Conservation (phyloP, 2,329 filamentous ascomycete species). For the Hymenoscyphus salicellus region DNA sequence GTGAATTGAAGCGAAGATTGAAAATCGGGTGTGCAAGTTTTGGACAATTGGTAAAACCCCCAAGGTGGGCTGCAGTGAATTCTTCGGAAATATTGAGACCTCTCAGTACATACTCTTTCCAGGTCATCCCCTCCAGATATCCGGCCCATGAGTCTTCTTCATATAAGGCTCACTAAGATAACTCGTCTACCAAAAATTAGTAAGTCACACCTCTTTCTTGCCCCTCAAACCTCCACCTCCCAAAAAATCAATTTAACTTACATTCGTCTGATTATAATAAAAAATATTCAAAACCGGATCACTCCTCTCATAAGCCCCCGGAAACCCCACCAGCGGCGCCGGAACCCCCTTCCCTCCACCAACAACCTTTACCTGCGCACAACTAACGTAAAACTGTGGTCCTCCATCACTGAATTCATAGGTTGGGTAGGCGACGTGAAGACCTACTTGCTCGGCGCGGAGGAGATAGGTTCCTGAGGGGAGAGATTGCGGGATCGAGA, state of each 20-base stretch:
- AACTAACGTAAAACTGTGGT: background rate
- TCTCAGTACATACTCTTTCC: no score
- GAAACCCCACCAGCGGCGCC: background rate
- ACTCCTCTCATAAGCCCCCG: background rate
- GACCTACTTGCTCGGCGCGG: slow-evolving; percentile 5
- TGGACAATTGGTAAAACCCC: no score
- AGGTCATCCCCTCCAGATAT: no score
- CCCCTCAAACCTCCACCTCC: background rate
- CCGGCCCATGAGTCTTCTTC: background rate
- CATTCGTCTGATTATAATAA: background rate
- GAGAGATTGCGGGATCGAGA: background rate
- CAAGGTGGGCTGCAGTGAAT: no score
- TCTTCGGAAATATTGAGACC: no score
- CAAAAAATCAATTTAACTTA: background rate
- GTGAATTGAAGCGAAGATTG: no score
- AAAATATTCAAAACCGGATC: background rate
- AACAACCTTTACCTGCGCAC: slow-evolving; percentile 1
- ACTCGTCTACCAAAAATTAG: background rate
- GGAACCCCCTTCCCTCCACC: background rate
- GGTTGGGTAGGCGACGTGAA: background rate
- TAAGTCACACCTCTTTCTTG: background rate
- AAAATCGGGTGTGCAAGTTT: no score
- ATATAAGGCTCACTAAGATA: background rate
- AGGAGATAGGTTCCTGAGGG: slow-evolving; percentile 4
- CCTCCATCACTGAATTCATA: background rate